Base-by-base conservation (phyloP, 1,284 basidiomycete genomes). In the Veloboletus limbatus region DNA sequence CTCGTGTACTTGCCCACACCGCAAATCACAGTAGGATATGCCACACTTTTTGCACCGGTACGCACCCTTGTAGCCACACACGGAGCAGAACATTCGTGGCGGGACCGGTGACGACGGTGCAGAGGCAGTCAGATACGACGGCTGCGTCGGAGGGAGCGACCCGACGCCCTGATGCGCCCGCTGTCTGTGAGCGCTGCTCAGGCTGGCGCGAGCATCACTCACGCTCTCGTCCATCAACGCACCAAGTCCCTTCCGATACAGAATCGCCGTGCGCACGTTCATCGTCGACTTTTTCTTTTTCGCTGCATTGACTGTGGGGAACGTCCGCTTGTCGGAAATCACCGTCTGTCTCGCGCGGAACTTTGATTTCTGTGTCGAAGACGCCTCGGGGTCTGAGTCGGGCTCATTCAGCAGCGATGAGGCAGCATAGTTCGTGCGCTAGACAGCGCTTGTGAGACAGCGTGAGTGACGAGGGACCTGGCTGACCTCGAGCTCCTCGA, bases 401-500 rank as follows among this genome's bases (percentile, higher is more conserved):
- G 77, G 75, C 31, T 71, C 73, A 36, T 69, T 72, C n/a, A n/a
- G n/a, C n/a, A n/a, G n/a, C n/a, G 33, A 58, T 0, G 73, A 69
- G 4, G 79, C 86, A 31, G 82, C 73, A 62, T 90, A 88, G 62
- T 92, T 92, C 22, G 88, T 86, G 49, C 80, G 77, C 88, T 89
- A 57, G 18, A 51, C 26, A 31, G 41, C 6, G n/a, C 13, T 39
- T 45, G 49, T 55, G 4, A 47, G 51, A 37, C 18, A 2, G 16
- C 18, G 14, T n/a, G 2, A 3, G 26, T 2, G 18, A 6, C 14
- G 20, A 11, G 0, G 8, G 7, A 18, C 25, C 14, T n/a, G n/a
- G n/a, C n/a, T n/a, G 17, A 88, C 88, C 73, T 92, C 88, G 38
- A 92, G 81, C 60, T 92, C 89, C 52, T 88, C 86, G 14, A 92